Base-by-base conservation (phyloP, 495 filamentous ascomycete species). In the Emericellopsis terricola region DNA sequence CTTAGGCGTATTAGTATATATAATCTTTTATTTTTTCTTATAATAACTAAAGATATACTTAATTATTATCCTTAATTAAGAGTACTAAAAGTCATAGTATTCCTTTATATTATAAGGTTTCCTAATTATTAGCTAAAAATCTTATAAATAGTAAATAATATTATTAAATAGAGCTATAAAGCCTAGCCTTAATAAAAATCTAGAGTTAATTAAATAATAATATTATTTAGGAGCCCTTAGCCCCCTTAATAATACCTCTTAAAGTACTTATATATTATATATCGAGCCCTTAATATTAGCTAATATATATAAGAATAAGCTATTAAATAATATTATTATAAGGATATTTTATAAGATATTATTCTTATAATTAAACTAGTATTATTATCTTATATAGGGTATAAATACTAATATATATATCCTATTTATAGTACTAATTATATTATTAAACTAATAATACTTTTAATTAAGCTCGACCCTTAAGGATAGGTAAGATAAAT, bases 161-260 rank as follows among this genome's bases (percentile, higher is more conserved):
- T 19, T 18, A 19, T 19, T 11, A 32, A 19, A 32, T 10, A 16
- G 19, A 15, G 19, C 21, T 19, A 18, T 32, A 19, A 32, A 19
- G 14, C 15, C 16, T 4, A 11, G 19, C 15, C n/a, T 36, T 36
- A 26, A 13, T 19, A 13, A 20, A 36, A 36, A 36, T 2, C n/a
- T 26, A 36, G 16, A 2, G n/a, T 36, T 26, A 36, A 36, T 36
- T 7, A 27, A 27, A 36, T 11, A 34, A 34, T 24, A 34, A 33
- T 4, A 17, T 33, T 33, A 19, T 33, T 33, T 23, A 19, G 15
- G 15, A 19, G 13, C 19, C 19, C 19, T 17, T 33, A 15, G 3
- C 6, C 19, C n/a, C n/a, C n/a, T n/a, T n/a, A n/a, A n/a, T n/a
- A n/a, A n/a, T n/a, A n/a, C n/a, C n/a, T n/a, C n/a, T n/a, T n/a